phyloP scores from a whole-genome alignment of 495 filamentous ascomycete genomes.

The Neurospora sp. region DNA sequence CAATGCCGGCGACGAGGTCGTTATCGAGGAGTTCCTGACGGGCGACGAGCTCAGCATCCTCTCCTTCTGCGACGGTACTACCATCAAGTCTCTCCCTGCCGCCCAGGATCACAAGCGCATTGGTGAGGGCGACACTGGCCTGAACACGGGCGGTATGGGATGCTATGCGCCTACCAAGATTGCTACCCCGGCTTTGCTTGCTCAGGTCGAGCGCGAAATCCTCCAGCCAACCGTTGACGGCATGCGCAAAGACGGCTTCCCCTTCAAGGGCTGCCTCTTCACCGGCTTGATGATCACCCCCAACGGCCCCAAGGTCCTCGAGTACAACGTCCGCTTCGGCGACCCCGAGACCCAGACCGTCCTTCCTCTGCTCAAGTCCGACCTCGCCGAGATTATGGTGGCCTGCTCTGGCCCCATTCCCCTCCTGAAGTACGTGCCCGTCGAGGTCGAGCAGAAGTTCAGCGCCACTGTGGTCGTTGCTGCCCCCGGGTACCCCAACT shows the following conservation, averaged over 20 bases:
- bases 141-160: slow-evolving; percentile 97
- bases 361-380: slow-evolving; percentile 74
- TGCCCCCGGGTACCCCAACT: slow-evolving; percentile 87
- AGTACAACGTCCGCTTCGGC: slow-evolving; percentile 96
- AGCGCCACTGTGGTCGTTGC: slow-evolving; percentile 90
- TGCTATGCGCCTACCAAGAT: slow-evolving; percentile 89
- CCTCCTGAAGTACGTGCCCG: slow-evolving; percentile 56
- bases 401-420: slow-evolving; percentile 68
- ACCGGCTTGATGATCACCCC: slow-evolving; percentile 94
- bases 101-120: slow-evolving; percentile 97
- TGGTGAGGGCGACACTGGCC: slow-evolving; percentile 79
- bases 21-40: slow-evolving; percentile 89
- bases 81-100: slow-evolving; percentile 72
- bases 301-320: slow-evolving; percentile 72
- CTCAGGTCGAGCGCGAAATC: slow-evolving; percentile 69
- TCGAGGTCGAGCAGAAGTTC: slow-evolving; percentile 57
- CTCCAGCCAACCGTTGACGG: slow-evolving; percentile 84
- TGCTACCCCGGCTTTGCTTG: slow-evolving; percentile 61
- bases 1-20: slow-evolving; percentile 77
- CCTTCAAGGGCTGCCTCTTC: slow-evolving; percentile 82
- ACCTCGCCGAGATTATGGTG: slow-evolving; percentile 82
- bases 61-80: slow-evolving; percentile 83
- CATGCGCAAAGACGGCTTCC: slow-evolving; percentile 68
- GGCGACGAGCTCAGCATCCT: slow-evolving; percentile 90
- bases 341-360: slow-evolving; percentile 95